Percentiles rank a stretch among this genome's conserved stretches.
Evolutionary conservation across 768 basidiomycete genomes (phyloP).

Genomic region (Pleurotus platypus): DNA sequence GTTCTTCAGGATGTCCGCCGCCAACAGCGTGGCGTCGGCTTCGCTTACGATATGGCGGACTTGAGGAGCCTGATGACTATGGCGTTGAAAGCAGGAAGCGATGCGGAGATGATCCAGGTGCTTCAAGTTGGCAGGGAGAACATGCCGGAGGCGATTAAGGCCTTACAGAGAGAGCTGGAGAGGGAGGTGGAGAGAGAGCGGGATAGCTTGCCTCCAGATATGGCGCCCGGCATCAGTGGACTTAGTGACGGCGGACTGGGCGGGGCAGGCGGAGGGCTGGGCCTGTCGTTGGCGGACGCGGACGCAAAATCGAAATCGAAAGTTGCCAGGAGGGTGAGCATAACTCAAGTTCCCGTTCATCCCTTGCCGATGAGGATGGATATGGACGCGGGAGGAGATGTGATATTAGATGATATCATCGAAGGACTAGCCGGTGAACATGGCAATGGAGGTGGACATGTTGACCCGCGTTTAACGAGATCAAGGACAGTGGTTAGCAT

Average conservation of each 20-base stretch:
- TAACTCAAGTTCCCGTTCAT: background rate
- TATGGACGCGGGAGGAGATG: background rate
- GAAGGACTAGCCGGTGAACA: background rate
- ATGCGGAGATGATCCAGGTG: constrained; percentile 59
- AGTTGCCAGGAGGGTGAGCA: constrained; percentile 4
- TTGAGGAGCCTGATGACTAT: constrained; percentile 55
- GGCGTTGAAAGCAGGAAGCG: constrained; percentile 55
- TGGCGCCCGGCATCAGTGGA: background rate
- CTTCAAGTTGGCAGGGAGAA: constrained; percentile 62
- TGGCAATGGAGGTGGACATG: background rate
- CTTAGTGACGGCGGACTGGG: background rate
- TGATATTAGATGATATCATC: background rate
- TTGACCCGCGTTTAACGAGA: background rate
- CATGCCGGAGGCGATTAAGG: constrained; percentile 80
- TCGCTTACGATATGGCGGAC: constrained; percentile 48
- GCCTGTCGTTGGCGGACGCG: constrained; percentile 7
- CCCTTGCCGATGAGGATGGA: background rate
- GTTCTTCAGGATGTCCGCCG: constrained; percentile 16
- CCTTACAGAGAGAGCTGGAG: constrained; percentile 68
- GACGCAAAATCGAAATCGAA: constrained; percentile 6
- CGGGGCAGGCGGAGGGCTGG: constrained; percentile 2
- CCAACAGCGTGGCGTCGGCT: constrained; percentile 45
- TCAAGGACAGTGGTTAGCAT: constrained; percentile 9
- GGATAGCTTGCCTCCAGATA: constrained; percentile 10
- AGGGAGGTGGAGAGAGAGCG: constrained; percentile 28